phyloP scores from a whole-genome alignment of 2,329 filamentous ascomycete genomes.

The Didymella pomorum region DNA sequence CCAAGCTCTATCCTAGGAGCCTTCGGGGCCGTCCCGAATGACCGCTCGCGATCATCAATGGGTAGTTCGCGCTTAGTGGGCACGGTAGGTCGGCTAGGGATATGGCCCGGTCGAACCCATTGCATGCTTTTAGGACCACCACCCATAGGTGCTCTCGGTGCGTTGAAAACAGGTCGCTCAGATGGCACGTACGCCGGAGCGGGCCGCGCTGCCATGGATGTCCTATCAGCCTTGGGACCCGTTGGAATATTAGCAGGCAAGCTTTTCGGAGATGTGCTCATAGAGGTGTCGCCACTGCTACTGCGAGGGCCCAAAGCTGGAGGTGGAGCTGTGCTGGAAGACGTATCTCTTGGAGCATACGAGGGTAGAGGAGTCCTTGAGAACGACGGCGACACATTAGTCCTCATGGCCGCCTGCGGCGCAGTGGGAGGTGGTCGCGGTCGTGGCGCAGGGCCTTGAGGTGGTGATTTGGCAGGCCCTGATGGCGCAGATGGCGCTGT shows the following conservation, averaged over 20 bases:
- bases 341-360: conserved; percentile 38
- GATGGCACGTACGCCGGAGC: conserved; percentile 42
- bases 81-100: conserved; percentile 44
- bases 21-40: conserved; percentile 44
- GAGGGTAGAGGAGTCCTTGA: conserved; percentile 37
- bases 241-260: conserved; percentile 51
- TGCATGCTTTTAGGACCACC: conserved; percentile 50
- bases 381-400: conserved; percentile 47
- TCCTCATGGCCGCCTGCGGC: conserved; percentile 43
- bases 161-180: conserved; percentile 39
- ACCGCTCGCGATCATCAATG: conserved; percentile 53
- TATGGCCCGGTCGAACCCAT: conserved; percentile 54
- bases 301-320: conserved; percentile 35
- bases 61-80: conserved; percentile 57
- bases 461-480: conserved; percentile 37
- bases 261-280: conserved; percentile 49
- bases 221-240: conserved; percentile 51
- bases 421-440: conserved; percentile 43
- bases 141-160: conserved; percentile 44
- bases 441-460: conserved; percentile 41
- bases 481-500: conserved; percentile 15
- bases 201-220: conserved; percentile 41
- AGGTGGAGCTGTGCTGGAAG: conserved; percentile 38
- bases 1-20: conserved; percentile 44
- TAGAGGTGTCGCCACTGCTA: conserved; percentile 28